A percentile compares a stretch with the other conserved stretches of the same genome.
Conservation (phyloP, 2,329 filamentous ascomycete genomes). For the Botryotinia calthae region DNA sequence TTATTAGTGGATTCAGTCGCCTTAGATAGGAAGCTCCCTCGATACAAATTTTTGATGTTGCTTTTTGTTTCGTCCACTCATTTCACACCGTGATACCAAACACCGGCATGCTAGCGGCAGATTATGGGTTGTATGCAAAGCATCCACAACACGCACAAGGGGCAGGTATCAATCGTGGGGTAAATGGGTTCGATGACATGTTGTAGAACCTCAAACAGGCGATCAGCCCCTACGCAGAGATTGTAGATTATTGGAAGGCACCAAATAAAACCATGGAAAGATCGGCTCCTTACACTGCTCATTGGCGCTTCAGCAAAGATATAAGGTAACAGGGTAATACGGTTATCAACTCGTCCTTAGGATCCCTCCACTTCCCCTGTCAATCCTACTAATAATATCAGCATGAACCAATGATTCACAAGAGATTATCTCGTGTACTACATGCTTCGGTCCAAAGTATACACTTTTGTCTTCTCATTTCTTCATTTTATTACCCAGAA, state of each 20-base stretch:
- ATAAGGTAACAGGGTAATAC: neutral
- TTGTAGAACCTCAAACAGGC: constrained; percentile 3
- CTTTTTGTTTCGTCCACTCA: neutral
- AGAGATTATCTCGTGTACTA: constrained; percentile 9
- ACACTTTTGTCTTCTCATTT: neutral
- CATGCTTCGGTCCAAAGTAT: neutral
- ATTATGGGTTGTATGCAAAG: constrained; percentile 1
- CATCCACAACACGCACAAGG: neutral
- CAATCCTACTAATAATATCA: neutral
- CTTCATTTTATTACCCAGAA: neutral
- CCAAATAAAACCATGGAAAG: neutral
- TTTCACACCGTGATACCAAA: constrained; percentile 1
- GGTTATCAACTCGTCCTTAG: neutral
- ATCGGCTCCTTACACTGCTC: neutral
- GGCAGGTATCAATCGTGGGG: constrained; percentile 2
- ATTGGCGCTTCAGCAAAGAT: neutral
- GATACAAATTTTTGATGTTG: neutral
- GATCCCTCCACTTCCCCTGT: neutral
- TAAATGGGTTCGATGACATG: constrained; percentile 14
- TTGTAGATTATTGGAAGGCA: constrained; percentile 9
- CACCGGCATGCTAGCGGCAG: neutral
- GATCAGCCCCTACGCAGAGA: neutral
- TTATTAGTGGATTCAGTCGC: neutral
- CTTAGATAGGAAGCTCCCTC: neutral
- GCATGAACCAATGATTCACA: constrained; percentile 1